Percentiles rank a stretch among this genome's conserved stretches.
These are phyloP conservation scores for Macrophomina phaseolina DNA, from an alignment of 2,329 filamentous ascomycete genomes.

Conservation along the genomic window DNA sequence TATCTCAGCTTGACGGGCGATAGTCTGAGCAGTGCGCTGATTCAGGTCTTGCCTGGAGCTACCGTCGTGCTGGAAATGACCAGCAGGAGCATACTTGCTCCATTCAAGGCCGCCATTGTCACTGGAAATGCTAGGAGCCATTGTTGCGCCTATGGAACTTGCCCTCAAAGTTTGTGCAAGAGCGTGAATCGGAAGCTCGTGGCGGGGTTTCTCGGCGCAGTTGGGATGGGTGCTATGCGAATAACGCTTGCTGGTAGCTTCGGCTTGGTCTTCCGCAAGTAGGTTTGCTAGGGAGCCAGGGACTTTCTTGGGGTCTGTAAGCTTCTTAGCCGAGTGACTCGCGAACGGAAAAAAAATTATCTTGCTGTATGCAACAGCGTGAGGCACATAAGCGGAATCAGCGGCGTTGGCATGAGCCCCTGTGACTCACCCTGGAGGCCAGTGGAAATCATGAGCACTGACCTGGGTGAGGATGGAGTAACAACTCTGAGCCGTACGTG, in stretches of 20 bases:
- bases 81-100: constrained; percentile 13
- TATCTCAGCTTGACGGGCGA: constrained; percentile 14
- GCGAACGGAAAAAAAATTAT: not conserved
- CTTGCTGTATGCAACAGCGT: not conserved
- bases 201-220: not conserved
- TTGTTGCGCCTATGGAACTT: constrained; percentile 26
- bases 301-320: too few relatives aligned
- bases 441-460: not conserved
- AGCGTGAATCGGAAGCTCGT: constrained; percentile 7
- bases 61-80: not conserved
- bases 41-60: not conserved
- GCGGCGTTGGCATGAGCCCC: too few relatives aligned
- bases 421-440: too few relatives aligned
- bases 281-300: too few relatives aligned
- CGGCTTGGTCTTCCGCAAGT: not conserved
- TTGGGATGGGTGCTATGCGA: not conserved
- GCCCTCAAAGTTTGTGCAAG: constrained; percentile 15
- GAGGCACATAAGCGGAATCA: not conserved
- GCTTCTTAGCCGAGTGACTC: not conserved
- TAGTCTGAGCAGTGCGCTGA: constrained; percentile 7
- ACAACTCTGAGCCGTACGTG: not conserved
- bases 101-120: not conserved
- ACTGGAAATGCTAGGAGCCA: constrained; percentile 5
- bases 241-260: not conserved
- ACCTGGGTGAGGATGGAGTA: not conserved